Percentiles rank a stretch among this genome's conserved stretches.
These are phyloP conservation scores for Alternaria ventricosa DNA, from an alignment of 2,329 filamentous ascomycete species.

Conservation along the genomic window DNA sequence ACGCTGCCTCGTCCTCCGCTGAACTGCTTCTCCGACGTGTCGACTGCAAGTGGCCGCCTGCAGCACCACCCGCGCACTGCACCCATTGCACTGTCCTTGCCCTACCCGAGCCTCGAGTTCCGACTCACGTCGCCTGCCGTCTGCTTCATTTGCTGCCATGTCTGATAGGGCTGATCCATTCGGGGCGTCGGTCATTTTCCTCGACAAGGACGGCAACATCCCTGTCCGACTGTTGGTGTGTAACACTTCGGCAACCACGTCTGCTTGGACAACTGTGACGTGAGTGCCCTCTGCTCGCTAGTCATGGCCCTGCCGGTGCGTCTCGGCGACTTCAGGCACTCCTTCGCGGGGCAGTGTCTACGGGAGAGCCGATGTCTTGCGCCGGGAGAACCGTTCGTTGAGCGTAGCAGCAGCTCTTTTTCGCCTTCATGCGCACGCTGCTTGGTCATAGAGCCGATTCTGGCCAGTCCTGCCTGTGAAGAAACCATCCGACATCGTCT, in stretches of 20 bases:
- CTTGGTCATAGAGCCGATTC: constrained; percentile 28
- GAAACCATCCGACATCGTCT: constrained; percentile 10
- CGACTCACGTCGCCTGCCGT: constrained; percentile 3
- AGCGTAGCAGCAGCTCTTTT: constrained; percentile 1
- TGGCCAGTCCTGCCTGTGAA: constrained; percentile 21
- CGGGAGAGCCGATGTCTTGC: constrained; percentile 28
- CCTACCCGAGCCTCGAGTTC: constrained; percentile 15
- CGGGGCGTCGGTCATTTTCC: constrained; percentile 36
- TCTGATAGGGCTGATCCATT: constrained; percentile 42
- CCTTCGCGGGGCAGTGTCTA: constrained; percentile 33
- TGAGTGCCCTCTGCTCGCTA: constrained; percentile 24
- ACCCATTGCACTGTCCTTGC: not conserved
- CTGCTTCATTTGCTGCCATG: constrained; percentile 26
- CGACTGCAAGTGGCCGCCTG: constrained; percentile 20
- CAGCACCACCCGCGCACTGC: constrained; percentile 24
- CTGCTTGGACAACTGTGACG: constrained; percentile 28
- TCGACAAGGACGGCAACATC: constrained; percentile 11
- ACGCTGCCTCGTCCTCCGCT: not conserved
- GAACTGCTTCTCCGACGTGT: constrained; percentile 3
- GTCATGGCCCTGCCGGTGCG: constrained; percentile 24
- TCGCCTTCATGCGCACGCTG: not conserved
- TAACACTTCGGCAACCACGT: constrained; percentile 15
- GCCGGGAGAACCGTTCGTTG: constrained; percentile 20
- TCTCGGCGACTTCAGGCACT: constrained; percentile 40
- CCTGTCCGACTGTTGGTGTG: constrained; percentile 33